Evolutionary conservation across 2,329 filamentous ascomycete genomes (phyloP).

Genomic region (Thermomyces lanuginosus): DNA sequence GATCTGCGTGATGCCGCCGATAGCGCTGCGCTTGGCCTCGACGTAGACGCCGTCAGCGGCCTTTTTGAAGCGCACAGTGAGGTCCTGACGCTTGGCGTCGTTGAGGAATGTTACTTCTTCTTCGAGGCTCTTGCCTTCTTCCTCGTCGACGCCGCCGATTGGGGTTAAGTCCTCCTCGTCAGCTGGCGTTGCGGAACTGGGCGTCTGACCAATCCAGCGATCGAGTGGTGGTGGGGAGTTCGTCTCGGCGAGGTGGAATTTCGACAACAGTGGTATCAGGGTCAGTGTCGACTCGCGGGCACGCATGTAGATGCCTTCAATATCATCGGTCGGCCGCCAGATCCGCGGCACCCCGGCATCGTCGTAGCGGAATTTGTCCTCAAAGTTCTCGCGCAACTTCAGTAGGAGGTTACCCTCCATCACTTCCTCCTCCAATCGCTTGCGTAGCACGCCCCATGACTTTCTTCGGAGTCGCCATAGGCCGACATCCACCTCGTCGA

Average conservation of each 20-base stretch:
- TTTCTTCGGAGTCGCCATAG: conserved; percentile 86
- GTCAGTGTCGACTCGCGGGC: conserved; percentile 83
- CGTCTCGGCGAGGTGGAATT: conserved; percentile 63
- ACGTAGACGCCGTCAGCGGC: conserved; percentile 95
- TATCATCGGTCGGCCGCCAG: conserved; percentile 93
- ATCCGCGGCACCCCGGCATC: conserved; percentile 87
- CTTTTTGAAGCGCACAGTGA: conserved; percentile 94
- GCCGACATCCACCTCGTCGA: conserved; percentile 80
- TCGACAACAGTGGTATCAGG: conserved; percentile 74
- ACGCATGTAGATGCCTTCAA: conserved; percentile 84
- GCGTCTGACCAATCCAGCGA: conserved; percentile 65
- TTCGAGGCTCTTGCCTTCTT: conserved; percentile 83
- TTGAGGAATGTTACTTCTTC: conserved; percentile 93
- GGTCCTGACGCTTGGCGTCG: conserved; percentile 76
- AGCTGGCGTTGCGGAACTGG: conserved; percentile 54
- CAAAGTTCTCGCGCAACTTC: conserved; percentile 94
- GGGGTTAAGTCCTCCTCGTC: conserved; percentile 82
- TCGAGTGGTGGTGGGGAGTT: conserved; percentile 66
- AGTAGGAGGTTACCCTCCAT: conserved; percentile 93
- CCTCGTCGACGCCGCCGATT: conserved; percentile 87
- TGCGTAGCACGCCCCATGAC: conserved; percentile 78
- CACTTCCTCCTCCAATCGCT: conserved; percentile 90
- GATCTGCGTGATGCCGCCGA: conserved; percentile 85
- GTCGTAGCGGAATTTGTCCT: conserved; percentile 98
- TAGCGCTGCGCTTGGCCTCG: conserved; percentile 90